These are phyloP conservation scores for Aspergillus novoparasiticus DNA, from an alignment of 2,329 filamentous ascomycete genomes.

Conservation along the genomic window DNA sequence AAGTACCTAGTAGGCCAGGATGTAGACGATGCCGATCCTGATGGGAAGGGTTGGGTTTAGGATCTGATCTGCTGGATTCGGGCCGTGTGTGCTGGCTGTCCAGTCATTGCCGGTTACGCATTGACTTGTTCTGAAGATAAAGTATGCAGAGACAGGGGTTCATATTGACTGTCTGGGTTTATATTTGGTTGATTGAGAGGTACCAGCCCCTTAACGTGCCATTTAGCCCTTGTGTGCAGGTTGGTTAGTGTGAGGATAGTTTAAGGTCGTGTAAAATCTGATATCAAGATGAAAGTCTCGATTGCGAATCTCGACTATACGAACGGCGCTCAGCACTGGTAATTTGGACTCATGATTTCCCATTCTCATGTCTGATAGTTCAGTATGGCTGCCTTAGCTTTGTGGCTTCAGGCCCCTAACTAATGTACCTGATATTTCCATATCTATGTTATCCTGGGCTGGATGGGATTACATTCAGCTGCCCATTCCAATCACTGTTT, in stretches of 20 bases:
- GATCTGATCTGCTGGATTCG: conserved; percentile 11
- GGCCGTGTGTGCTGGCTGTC: neutral
- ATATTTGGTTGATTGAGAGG: neutral
- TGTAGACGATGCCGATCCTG: conserved; percentile 58
- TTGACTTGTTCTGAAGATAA: neutral
- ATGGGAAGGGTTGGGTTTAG: conserved; percentile 48
- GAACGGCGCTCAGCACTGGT: neutral
- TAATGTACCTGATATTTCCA: neutral
- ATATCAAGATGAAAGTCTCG: conserved; percentile 8
- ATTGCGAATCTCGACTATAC: neutral
- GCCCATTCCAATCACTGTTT: neutral
- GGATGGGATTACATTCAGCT: neutral
- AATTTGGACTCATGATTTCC: neutral
- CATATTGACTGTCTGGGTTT: neutral
- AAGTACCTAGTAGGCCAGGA: conserved; percentile 57
- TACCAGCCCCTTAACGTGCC: neutral
- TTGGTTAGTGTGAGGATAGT: neutral
- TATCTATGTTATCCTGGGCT: neutral
- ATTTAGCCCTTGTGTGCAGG: neutral
- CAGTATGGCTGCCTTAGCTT: neutral
- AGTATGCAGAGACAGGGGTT: neutral
- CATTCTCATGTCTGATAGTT: neutral
- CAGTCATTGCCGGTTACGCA: neutral
- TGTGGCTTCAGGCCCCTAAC: neutral
- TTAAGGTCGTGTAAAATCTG: conserved; percentile 12